Evolutionary conservation across 306 rosid species (phyloP).

Genomic region (Sicyos baderoa): DNA sequence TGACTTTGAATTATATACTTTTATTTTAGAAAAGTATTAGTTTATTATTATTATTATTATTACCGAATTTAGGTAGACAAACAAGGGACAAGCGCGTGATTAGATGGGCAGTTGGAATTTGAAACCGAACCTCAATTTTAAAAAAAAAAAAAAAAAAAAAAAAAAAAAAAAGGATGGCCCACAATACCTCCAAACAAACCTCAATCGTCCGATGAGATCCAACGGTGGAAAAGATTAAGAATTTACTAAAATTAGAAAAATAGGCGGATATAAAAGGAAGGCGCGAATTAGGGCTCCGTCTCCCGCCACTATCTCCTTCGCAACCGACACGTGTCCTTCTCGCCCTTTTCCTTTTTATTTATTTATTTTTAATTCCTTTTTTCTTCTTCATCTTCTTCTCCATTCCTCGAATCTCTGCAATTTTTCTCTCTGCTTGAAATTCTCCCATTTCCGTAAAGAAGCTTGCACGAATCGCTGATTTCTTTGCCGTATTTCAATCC

Average conservation of each 20-base stretch:
- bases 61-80: neutral
- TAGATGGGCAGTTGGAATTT: slow-evolving; percentile 7
- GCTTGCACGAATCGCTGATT: neutral
- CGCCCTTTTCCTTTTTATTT: slow-evolving; percentile 1
- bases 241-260: neutral
- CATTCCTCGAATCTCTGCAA: neutral
- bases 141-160: too few relatives aligned
- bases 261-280: neutral
- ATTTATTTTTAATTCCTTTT: neutral
- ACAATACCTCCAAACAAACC: neutral
- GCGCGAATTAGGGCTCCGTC: slow-evolving; percentile 24
- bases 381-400: neutral
- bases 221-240: neutral
- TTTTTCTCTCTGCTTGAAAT: slow-evolving; percentile 34
- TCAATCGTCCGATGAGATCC: neutral
- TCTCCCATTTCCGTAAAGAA: slow-evolving; percentile 23
- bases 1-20: too few relatives aligned
- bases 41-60: too few relatives aligned
- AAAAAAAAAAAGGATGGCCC: neutral
- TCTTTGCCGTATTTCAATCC: slow-evolving; percentile 1
- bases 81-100: neutral
- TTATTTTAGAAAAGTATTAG: too few relatives aligned
- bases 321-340: slow-evolving; percentile 43
- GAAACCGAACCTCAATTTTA: neutral
- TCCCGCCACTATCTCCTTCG: slow-evolving; percentile 54